Conservation (phyloP, 1,284 basidiomycete genomes). For the Ustilago trichophora region DNA sequence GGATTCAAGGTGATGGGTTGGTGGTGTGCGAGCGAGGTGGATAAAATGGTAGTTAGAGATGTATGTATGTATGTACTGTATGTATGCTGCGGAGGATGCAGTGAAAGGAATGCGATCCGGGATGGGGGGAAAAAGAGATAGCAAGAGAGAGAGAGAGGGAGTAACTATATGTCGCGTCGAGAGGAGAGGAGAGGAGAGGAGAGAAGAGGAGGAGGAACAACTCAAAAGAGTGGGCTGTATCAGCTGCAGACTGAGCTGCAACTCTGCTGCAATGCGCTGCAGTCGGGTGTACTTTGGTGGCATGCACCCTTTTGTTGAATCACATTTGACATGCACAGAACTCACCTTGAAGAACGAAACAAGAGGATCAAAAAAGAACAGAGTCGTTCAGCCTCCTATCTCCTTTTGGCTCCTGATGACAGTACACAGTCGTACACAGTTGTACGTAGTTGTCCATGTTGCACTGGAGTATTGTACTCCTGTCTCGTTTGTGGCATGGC, state of each 20-base stretch:
- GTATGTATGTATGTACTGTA: neutral
- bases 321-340: too few relatives aligned
- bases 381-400: too few relatives aligned
- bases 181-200: neutral
- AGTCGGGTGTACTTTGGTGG: slow-evolving; percentile 2
- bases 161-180: neutral
- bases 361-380: too few relatives aligned
- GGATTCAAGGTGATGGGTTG: too few relatives aligned
- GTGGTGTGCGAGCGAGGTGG: neutral
- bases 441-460: too few relatives aligned
- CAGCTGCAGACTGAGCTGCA: slow-evolving; percentile 15
- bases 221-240: slow-evolving; percentile 7
- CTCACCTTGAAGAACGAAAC: too few relatives aligned
- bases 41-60: neutral
- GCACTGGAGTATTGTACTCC: too few relatives aligned
- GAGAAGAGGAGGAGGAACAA: too few relatives aligned
- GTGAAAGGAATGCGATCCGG: slow-evolving; percentile 13
- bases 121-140: neutral
- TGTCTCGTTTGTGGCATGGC: too few relatives aligned
- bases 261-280: slow-evolving; percentile 8
- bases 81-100: slow-evolving; percentile 20
- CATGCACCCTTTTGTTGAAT: neutral
- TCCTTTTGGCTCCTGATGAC: too few relatives aligned
- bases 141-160: slow-evolving; percentile 1
- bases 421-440: too few relatives aligned